Percentiles rank a stretch among this genome's conserved stretches.
Conservation (phyloP, 1,284 basidiomycete species). For the Kalmanozyma brasiliensis region DNA sequence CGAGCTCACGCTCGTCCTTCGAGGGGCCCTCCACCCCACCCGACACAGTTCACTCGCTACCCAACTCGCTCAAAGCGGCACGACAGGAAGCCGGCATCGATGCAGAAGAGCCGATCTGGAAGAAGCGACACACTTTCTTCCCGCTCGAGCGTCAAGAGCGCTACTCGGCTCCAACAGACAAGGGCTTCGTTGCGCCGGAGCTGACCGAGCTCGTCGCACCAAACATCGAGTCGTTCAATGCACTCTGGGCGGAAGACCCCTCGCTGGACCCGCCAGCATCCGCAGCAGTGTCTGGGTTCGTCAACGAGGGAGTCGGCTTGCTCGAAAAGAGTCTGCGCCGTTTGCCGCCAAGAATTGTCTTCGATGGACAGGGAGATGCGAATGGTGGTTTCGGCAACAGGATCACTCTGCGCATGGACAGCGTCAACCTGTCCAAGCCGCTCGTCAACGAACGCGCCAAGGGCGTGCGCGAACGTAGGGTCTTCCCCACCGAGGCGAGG, state of each 20-base stretch:
- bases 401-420: conserved; percentile 83
- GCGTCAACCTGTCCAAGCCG: conserved; percentile 84
- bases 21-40: conserved; percentile 49
- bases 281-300: conserved; percentile 80
- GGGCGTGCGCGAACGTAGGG: conserved; percentile 78
- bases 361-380: conserved; percentile 75
- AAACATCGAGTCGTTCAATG: conserved; percentile 96
- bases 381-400: conserved; percentile 66
- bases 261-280: conserved; percentile 50
- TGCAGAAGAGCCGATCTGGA: conserved; percentile 41
- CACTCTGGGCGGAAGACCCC: conserved; percentile 72
- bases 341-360: conserved; percentile 88
- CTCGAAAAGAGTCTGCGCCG: conserved; percentile 83
- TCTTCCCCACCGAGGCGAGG: conserved; percentile 78
- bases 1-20: conserved; percentile 46
- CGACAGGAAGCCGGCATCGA: conserved; percentile 36
- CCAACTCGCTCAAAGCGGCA: conserved; percentile 43
- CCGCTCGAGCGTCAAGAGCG: conserved; percentile 84
- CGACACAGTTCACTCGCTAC: conserved; percentile 28
- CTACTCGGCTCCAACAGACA: conserved; percentile 81
- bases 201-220: conserved; percentile 93
- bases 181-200: conserved; percentile 79
- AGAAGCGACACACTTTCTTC: conserved; percentile 74
- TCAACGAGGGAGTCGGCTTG: conserved; percentile 78
- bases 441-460: conserved; percentile 87